Conservation (phyloP, 257 asterid species). For the Gardenia jasminoides region DNA sequence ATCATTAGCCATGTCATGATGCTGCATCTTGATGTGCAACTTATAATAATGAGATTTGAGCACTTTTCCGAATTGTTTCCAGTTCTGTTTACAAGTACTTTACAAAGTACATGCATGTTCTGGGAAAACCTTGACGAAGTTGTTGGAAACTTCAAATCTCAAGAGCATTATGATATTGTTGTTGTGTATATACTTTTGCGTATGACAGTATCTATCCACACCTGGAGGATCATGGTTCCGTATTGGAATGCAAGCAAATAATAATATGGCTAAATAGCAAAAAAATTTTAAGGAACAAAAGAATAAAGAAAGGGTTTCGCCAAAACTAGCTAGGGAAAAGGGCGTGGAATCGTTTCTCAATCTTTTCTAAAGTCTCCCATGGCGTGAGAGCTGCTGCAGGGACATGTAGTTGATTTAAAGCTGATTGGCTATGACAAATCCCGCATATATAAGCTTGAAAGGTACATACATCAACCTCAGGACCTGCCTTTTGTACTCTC, state of each 20-base stretch:
- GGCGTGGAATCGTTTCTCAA: not conserved
- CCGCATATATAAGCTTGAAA: conserved; percentile 1
- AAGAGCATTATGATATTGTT: not conserved
- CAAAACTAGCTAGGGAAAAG: not conserved
- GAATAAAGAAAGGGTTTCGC: not conserved
- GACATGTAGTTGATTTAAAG: conserved; percentile 16
- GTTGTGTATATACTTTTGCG: too few species aligned
- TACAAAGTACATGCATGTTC: not conserved
- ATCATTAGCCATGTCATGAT: not conserved
- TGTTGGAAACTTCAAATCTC: not conserved
- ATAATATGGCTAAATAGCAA: too few species aligned
- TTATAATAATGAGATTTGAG: not conserved
- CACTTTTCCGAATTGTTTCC: not conserved
- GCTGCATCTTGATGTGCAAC: not conserved
- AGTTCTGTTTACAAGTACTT: not conserved
- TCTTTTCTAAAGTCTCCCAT: not conserved
- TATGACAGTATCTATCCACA: too few species aligned
- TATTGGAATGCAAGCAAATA: too few species aligned
- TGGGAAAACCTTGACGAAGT: not conserved
- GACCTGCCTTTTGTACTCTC: conserved; percentile 14
- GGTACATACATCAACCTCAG: conserved; percentile 15
- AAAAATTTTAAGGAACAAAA: too few species aligned
- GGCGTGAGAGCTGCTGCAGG: conserved; percentile 27
- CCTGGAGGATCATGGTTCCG: too few species aligned
- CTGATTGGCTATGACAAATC: conserved; percentile 26